Conservation (phyloP, 257 asterid species). For the Nicotiana obtusifolia region DNA sequence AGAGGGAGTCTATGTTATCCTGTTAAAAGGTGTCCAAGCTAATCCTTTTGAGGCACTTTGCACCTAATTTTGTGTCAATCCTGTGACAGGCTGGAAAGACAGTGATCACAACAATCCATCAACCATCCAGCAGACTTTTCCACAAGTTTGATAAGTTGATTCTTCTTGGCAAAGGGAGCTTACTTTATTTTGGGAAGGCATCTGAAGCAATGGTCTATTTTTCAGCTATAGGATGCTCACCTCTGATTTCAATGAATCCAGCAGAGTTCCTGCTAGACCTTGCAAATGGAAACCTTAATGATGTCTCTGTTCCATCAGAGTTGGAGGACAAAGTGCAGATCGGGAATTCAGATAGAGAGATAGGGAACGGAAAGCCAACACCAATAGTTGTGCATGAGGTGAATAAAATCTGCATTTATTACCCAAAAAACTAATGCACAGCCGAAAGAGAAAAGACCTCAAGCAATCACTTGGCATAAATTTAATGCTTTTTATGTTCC, state of each 20-base stretch:
- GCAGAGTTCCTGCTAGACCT: slow-evolving; percentile 93
- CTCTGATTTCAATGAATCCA: slow-evolving; percentile 82
- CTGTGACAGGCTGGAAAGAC: slow-evolving; percentile 75
- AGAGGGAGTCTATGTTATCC: background rate
- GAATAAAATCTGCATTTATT: background rate
- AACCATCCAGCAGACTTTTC: slow-evolving; percentile 93
- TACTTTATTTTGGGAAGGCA: slow-evolving; percentile 81
- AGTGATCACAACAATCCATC: slow-evolving; percentile 89
- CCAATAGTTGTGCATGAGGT: slow-evolving; percentile 64
- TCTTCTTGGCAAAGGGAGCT: slow-evolving; percentile 75
- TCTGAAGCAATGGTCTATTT: slow-evolving; percentile 70
- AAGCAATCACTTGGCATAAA: background rate
- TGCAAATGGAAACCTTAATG: slow-evolving; percentile 79
- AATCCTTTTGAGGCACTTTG: background rate
- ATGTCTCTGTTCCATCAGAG: slow-evolving; percentile 76
- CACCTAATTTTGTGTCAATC: background rate
- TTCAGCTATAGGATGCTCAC: slow-evolving; percentile 73
- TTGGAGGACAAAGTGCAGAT: slow-evolving; percentile 62
- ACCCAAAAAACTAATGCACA: background rate
- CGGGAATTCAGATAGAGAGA: slow-evolving; percentile 42
- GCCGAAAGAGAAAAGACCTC: background rate
- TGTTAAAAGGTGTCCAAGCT: background rate
- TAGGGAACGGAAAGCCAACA: slow-evolving; percentile 49
- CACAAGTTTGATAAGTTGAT: slow-evolving; percentile 85
- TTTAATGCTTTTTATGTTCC: background rate